Base-by-base conservation (phyloP, 2,329 filamentous ascomycete genomes). In the Madurella mycetomatis region DNA sequence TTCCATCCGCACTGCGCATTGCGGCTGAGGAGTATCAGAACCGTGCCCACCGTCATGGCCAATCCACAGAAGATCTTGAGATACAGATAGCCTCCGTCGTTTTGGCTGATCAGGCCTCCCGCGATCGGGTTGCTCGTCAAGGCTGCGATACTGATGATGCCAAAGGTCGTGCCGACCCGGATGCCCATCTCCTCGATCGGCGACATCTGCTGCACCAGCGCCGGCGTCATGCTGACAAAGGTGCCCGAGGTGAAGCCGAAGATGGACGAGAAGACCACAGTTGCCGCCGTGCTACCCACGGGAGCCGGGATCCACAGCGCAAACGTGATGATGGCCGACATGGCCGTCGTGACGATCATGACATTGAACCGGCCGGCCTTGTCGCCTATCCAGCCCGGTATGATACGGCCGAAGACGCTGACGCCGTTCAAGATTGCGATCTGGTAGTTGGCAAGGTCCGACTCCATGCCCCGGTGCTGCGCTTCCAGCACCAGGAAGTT, bases 161-260 rank as follows among this genome's bases (percentile, higher is more conserved):
- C 74, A 62, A 82, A 83, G 47, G 77, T 69, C 0, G 75, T 72
- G 0, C 81, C 82, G 2, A 74, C 78, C 7, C 80, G 72, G 11
- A 79, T 73, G 1, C 82, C 82, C 9, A 84, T 77, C 61, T 82
- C 73, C 1, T 72, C 67, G 51, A 80, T 69, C 34, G 80, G 78
- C 1, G 77, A 80, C 55, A 86, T 80, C 58, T 85, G 78, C 1
- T 68, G 69, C 4, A 74, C 63, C 1, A 76, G 66, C 1, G 72
- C 67, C 8, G 67, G 66, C 11, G 71, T 64, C 4, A 76, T 62
- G 9, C 71, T 70, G 15, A 75, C 64, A 52, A 72, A 74, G 15
- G 72, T 72, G 17, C 73, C 73, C 0, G 72, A 74, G 49, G 64
- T 69, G 66, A 73, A 73, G 30, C 74, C 74, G 41, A 73, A 76